These are phyloP conservation scores for Achaetomium macrosporum DNA, from an alignment of 2,329 filamentous ascomycete species.

Conservation along the genomic window DNA sequence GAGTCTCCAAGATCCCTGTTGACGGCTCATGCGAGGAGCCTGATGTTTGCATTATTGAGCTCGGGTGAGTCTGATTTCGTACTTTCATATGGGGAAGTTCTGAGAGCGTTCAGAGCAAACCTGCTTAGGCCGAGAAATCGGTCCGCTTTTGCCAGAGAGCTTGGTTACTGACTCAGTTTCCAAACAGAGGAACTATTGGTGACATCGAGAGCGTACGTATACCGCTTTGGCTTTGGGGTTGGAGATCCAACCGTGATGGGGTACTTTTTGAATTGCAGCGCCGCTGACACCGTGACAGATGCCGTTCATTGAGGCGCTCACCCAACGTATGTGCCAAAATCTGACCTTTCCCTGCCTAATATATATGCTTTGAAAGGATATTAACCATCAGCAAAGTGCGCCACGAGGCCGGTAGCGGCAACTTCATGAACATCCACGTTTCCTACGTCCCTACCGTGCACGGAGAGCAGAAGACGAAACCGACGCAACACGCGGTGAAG, in stretches of 20 bases:
- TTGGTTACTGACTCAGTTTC: background rate
- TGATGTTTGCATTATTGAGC: constrained; percentile 83
- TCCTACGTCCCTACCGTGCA: constrained; percentile 70
- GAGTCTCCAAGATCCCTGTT: constrained; percentile 77
- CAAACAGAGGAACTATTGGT: constrained; percentile 15
- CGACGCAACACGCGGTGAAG: constrained; percentile 85
- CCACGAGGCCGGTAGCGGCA: constrained; percentile 52
- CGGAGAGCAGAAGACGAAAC: constrained; percentile 89
- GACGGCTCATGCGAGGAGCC: constrained; percentile 78
- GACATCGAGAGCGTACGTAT: constrained; percentile 17
- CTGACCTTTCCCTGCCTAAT: background rate
- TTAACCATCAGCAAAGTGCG: constrained; percentile 4
- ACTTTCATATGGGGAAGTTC: no score
- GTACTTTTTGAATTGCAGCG: background rate
- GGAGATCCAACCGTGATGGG: background rate
- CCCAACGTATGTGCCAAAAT: constrained; percentile 9
- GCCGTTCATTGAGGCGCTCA: constrained; percentile 18
- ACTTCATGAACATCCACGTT: constrained; percentile 86
- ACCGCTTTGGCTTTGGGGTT: no score
- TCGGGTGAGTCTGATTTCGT: constrained; percentile 10
- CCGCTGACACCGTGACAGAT: constrained; percentile 10
- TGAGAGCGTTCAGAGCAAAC: no score
- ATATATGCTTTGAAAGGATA: background rate
- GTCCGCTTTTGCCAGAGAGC: rapidly evolving
- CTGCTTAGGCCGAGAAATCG: background rate